Conservation (phyloP, 179 eudicot species). For the Nepenthes alata region DNA sequence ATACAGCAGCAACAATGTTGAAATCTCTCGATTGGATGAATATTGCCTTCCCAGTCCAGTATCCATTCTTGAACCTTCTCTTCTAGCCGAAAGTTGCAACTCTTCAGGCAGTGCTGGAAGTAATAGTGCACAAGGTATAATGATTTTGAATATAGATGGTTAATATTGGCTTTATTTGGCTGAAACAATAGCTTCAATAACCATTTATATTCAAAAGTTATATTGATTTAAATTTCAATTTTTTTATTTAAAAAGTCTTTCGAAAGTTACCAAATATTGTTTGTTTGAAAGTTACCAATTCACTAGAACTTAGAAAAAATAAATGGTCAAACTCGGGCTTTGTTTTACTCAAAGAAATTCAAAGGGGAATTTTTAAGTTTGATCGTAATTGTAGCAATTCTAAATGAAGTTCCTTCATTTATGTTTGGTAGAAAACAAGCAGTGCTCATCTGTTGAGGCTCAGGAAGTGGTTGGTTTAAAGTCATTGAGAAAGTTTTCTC, state of each 20-base stretch:
- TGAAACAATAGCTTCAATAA: neutral
- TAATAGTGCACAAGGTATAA: conserved; percentile 48
- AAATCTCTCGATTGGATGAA: conserved; percentile 29
- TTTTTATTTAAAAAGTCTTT: neutral
- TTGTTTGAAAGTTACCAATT: too few relatives aligned
- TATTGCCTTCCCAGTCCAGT: conserved; percentile 55
- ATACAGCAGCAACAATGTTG: conserved; percentile 21
- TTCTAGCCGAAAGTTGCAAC: conserved; percentile 55
- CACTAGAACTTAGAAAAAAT: too few relatives aligned
- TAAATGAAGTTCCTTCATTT: too few relatives aligned
- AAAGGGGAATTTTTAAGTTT: too few relatives aligned
- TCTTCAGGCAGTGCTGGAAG: conserved; percentile 55
- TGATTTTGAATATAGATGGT: neutral
- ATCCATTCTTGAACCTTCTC: conserved; percentile 63
- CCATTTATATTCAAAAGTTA: neutral
- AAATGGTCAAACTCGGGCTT: too few relatives aligned
- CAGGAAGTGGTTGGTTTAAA: conserved; percentile 23
- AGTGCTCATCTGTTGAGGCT: conserved; percentile 35
- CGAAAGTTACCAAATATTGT: too few relatives aligned
- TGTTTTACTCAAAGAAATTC: too few relatives aligned
- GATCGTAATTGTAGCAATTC: too few relatives aligned
- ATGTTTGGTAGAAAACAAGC: conserved; percentile 44
- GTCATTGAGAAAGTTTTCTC: conserved; percentile 14
- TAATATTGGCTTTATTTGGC: neutral
- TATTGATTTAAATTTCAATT: neutral